Percentiles rank a stretch among this genome's conserved stretches.
phyloP scores from a whole-genome alignment of 805 yeast species.

The Suhomyces xylopsoci region DNA sequence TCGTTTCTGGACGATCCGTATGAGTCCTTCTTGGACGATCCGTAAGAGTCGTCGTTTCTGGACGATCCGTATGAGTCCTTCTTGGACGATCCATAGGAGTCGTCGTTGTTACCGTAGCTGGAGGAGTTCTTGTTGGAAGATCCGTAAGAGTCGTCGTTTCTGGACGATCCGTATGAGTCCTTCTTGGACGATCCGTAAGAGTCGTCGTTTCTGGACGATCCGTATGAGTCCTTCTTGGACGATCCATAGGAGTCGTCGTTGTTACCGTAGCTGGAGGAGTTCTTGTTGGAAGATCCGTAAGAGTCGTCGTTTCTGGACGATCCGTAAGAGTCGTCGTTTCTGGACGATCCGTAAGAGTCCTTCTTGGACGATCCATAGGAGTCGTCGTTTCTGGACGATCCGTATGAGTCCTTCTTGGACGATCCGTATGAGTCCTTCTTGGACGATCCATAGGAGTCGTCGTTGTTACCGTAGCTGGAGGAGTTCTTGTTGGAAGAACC shows the following conservation, averaged over 20 bases:
- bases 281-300: conserved; percentile 12
- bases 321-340: conserved; percentile 7
- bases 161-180: conserved; percentile 16
- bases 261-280: conserved; percentile 1
- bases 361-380: conserved; percentile 9
- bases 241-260: conserved; percentile 15
- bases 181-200: conserved; percentile 14
- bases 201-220: conserved; percentile 10
- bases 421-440: conserved; percentile 16
- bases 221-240: conserved; percentile 8
- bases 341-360: conserved; percentile 17
- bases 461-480: conserved; percentile 4
- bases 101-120: conserved; percentile 8
- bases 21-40: conserved; percentile 2
- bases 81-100: conserved; percentile 13
- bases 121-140: conserved; percentile 14
- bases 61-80: conserved; percentile 19
- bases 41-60: conserved; percentile 9
- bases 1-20: conserved; percentile 17
- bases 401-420: conserved; percentile 14
- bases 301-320: conserved; percentile 12
- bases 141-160: conserved; percentile 8
- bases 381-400: conserved; percentile 9
- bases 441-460: conserved; percentile 8
- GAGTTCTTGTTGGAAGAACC: conserved; percentile 6